phyloP scores from a whole-genome alignment of 1,139 yeast species.

The Kazachstania sp. region DNA sequence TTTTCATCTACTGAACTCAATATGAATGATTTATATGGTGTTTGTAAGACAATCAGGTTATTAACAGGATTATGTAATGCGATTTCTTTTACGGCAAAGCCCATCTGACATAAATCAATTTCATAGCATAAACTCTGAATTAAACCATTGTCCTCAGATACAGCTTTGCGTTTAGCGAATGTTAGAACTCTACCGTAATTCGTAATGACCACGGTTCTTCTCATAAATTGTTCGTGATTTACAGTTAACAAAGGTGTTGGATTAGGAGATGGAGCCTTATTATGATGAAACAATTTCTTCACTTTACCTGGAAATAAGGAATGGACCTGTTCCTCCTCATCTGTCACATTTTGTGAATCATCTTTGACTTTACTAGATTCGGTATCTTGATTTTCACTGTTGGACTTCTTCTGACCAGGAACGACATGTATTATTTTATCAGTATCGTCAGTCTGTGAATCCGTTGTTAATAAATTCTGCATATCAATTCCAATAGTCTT shows the following conservation, averaged over 20 bases:
- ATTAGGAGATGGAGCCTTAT: slow-evolving; percentile 12
- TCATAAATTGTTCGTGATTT: slow-evolving; percentile 16
- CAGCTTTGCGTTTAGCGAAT: slow-evolving; percentile 18
- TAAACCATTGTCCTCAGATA: slow-evolving; percentile 10
- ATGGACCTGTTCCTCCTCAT: slow-evolving; percentile 5
- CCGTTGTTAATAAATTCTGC: neutral
- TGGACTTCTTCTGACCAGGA: neutral
- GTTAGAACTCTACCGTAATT: slow-evolving; percentile 26
- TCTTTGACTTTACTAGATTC: neutral
- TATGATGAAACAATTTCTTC: slow-evolving; percentile 23
- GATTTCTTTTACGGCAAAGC: slow-evolving; percentile 23
- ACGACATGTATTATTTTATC: neutral
- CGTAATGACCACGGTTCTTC: slow-evolving; percentile 24
- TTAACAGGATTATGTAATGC: slow-evolving; percentile 7
- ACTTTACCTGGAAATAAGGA: slow-evolving; percentile 21
- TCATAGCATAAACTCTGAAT: slow-evolving; percentile 21
- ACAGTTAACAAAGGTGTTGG: slow-evolving; percentile 10
- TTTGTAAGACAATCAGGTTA: slow-evolving; percentile 20
- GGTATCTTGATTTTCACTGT: neutral
- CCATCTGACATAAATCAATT: slow-evolving; percentile 24
- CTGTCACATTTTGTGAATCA: neutral
- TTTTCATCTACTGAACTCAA: slow-evolving; percentile 13
- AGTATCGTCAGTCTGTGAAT: neutral
- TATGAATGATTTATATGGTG: slow-evolving; percentile 28
- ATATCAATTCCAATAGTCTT: slow-evolving; percentile 1